A percentile compares a stretch with the other conserved stretches of the same genome.
Evolutionary conservation across 2,329 filamentous ascomycete species (phyloP).

Genomic region (Cladophialophora chaetospira): DNA sequence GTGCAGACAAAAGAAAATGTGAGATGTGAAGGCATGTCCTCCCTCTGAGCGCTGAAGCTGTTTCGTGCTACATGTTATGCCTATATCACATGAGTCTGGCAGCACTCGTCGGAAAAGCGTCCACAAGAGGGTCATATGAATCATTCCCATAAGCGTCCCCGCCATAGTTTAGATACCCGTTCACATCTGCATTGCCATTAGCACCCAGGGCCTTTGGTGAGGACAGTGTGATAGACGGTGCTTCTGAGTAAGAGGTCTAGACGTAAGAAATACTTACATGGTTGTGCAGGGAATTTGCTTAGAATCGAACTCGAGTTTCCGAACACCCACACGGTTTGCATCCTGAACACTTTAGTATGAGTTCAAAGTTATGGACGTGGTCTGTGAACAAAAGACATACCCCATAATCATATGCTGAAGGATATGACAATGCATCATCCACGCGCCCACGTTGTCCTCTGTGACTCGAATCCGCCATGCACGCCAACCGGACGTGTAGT

Average conservation of each 20-base stretch:
- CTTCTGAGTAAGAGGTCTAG: too few relatives aligned
- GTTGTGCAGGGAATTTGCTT: slow-evolving; percentile 34
- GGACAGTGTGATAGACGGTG: too few relatives aligned
- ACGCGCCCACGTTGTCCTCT: slow-evolving; percentile 49
- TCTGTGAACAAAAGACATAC: slow-evolving; percentile 37
- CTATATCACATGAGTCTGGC: not conserved
- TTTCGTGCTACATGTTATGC: not conserved
- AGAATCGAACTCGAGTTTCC: slow-evolving; percentile 46
- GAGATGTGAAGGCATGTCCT: not conserved
- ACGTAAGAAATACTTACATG: too few relatives aligned
- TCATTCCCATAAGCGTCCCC: slow-evolving; percentile 47
- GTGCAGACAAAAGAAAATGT: not conserved
- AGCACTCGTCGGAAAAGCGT: not conserved
- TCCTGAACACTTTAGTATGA: slow-evolving; percentile 11
- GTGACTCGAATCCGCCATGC: slow-evolving; percentile 61
- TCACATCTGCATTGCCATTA: slow-evolving; percentile 30
- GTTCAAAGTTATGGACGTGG: slow-evolving; percentile 39
- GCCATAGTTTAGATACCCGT: slow-evolving; percentile 48
- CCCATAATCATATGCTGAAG: slow-evolving; percentile 53
- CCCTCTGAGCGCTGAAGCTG: not conserved
- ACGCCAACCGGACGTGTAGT: slow-evolving; percentile 58
- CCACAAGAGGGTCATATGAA: slow-evolving; percentile 30
- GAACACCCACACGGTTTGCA: slow-evolving; percentile 46
- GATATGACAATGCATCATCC: slow-evolving; percentile 55
- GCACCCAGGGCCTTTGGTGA: not conserved